Conservation (phyloP, 805 yeast genomes). For the Candida lessepsii region DNA sequence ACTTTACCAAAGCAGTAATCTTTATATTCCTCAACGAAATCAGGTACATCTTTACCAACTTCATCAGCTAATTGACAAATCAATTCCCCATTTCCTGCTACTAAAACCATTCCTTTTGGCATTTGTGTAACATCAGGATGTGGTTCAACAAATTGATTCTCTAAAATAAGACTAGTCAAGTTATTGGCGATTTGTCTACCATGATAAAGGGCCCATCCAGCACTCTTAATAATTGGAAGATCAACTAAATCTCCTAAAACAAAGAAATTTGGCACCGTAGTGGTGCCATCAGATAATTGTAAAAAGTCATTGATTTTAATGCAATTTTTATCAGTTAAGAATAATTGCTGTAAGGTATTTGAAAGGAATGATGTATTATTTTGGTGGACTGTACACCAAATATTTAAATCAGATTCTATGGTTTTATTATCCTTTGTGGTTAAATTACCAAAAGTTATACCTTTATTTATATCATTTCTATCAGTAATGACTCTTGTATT, state of each 20-base stretch:
- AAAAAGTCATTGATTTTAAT: constrained; percentile 37
- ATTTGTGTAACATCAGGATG: constrained; percentile 31
- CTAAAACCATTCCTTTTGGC: constrained; percentile 42
- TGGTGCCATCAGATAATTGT: constrained; percentile 25
- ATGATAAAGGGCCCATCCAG: constrained; percentile 47
- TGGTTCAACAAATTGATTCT: constrained; percentile 31
- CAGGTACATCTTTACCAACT: constrained; percentile 31
- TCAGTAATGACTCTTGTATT: constrained; percentile 28
- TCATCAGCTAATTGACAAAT: constrained; percentile 35
- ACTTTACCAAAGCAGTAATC: constrained; percentile 44
- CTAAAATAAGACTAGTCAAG: constrained; percentile 27
- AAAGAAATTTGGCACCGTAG: constrained; percentile 26
- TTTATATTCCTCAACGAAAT: constrained; percentile 37
- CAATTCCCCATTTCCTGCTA: constrained; percentile 39
- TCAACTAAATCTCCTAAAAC: constrained; percentile 41
- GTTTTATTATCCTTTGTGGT: constrained; percentile 26
- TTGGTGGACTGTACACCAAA: constrained; percentile 35
- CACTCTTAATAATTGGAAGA: constrained; percentile 40
- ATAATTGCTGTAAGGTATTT: constrained; percentile 18
- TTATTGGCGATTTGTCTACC: constrained; percentile 41
- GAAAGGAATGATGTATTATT: constrained; percentile 33
- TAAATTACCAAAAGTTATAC: constrained; percentile 25
- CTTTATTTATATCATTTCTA: constrained; percentile 13
- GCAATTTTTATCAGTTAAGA: constrained; percentile 27
- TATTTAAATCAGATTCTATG: constrained; percentile 29